Conservation (phyloP, 257 asterid genomes). For the Ocimum tenuiflorum region DNA sequence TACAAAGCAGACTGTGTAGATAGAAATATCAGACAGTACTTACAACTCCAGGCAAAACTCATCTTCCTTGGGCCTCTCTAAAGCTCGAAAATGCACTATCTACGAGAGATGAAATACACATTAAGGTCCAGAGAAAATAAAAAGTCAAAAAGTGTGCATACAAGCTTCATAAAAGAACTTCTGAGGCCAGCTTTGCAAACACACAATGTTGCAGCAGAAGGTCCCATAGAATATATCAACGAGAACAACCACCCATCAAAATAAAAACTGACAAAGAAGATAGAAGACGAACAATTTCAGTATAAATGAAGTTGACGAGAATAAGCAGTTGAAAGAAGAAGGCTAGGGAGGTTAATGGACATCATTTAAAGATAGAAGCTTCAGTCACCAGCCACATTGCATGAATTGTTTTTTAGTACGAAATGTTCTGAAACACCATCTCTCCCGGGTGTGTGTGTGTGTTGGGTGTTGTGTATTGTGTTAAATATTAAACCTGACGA, state of each 20-base stretch:
- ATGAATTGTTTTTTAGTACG: background rate
- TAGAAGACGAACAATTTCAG: background rate
- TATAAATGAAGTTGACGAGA: background rate
- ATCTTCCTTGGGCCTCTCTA: constrained; percentile 92
- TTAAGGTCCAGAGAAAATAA: background rate
- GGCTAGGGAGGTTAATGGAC: background rate
- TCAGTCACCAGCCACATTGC: background rate
- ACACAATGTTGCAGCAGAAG: constrained; percentile 4
- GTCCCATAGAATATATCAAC: background rate
- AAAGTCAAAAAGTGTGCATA: background rate
- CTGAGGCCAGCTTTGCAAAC: background rate
- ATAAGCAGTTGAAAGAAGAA: background rate
- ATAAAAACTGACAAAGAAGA: background rate
- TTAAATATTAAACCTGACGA: constrained; percentile 99
- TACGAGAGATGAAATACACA: constrained; percentile 29
- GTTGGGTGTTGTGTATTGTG: too few species aligned
- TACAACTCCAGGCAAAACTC: constrained; percentile 88
- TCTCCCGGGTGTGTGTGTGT: too few species aligned
- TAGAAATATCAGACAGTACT: constrained; percentile 30
- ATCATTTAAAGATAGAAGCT: background rate
- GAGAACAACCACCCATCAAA: background rate
- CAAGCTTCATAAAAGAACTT: background rate
- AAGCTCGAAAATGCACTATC: constrained; percentile 84
- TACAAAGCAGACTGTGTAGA: constrained; percentile 9
- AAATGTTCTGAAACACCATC: background rate